Conservation (phyloP, 306 rosid genomes). For the Glycyrrhiza uralensis region DNA sequence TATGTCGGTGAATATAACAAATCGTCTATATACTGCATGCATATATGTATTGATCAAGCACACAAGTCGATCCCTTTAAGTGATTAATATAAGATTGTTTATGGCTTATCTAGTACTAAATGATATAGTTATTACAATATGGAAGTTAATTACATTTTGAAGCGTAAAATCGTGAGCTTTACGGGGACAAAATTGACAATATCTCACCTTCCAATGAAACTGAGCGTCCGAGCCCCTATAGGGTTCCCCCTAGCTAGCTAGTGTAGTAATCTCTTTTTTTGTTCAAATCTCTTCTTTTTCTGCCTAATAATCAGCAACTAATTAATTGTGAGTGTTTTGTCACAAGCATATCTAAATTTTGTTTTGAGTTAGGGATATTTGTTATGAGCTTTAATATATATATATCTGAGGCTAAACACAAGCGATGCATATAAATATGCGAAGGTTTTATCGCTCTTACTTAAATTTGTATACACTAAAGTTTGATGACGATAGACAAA, state of each 20-base stretch:
- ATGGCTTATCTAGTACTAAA: not conserved
- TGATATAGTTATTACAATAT: not conserved
- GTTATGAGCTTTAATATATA: not conserved
- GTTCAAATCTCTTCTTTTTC: not conserved
- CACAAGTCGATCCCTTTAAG: not conserved
- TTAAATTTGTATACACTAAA: not conserved
- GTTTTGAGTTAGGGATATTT: not conserved
- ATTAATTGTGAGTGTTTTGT: not conserved
- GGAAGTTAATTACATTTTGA: not conserved
- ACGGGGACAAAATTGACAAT: not conserved
- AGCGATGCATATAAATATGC: no score
- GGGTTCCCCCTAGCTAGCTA: not conserved
- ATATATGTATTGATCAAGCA: not conserved
- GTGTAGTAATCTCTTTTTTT: not conserved
- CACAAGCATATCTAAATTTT: not conserved
- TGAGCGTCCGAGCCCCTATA: not conserved
- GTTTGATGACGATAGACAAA: not conserved
- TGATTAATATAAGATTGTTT: not conserved
- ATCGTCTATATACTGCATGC: not conserved
- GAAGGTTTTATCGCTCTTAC: not conserved
- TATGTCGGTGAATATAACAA: not conserved
- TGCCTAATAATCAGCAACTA: conserved; percentile 16
- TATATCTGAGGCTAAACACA: not conserved
- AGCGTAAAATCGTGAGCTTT: not conserved
- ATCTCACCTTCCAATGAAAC: not conserved